Evolutionary conservation across 768 basidiomycete genomes (phyloP).

Genomic region (Tulasnella sp.): DNA sequence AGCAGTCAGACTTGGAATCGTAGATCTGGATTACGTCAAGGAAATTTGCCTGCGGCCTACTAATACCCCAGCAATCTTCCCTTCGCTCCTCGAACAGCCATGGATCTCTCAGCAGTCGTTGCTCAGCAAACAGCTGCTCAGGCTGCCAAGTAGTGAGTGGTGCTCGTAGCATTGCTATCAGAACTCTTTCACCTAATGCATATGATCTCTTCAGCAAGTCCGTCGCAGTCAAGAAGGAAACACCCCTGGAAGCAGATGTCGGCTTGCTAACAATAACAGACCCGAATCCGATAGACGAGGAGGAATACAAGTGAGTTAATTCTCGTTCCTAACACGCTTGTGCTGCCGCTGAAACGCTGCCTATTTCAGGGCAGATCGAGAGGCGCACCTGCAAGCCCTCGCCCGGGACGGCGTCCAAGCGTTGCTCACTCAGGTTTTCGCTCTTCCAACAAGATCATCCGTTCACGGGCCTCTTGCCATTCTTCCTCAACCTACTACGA

Average conservation of each 20-base stretch:
- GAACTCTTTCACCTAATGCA: neutral
- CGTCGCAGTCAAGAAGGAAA: slow-evolving; percentile 66
- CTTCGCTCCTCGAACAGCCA: slow-evolving; percentile 29
- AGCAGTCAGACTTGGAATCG: slow-evolving; percentile 16
- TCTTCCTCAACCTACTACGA: slow-evolving; percentile 68
- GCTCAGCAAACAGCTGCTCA: slow-evolving; percentile 42
- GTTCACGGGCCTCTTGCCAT: slow-evolving; percentile 75
- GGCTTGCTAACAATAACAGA: slow-evolving; percentile 83
- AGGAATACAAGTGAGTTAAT: slow-evolving; percentile 63
- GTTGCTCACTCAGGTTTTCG: slow-evolving; percentile 70
- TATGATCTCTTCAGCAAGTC: slow-evolving; percentile 45
- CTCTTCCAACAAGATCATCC: slow-evolving; percentile 67
- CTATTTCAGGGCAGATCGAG: slow-evolving; percentile 55
- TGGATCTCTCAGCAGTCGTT: slow-evolving; percentile 79
- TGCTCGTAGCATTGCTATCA: too few species aligned
- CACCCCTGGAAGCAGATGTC: slow-evolving; percentile 69
- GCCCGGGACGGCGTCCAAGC: slow-evolving; percentile 77
- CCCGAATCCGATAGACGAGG: slow-evolving; percentile 75
- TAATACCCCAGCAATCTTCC: neutral
- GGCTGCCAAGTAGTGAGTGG: slow-evolving; percentile 58
- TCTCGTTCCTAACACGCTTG: neutral
- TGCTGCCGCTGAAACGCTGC: neutral
- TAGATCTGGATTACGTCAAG: neutral
- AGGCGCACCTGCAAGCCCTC: slow-evolving; percentile 69
- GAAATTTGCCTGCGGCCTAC: slow-evolving; percentile 3